phyloP scores from a whole-genome alignment of 1,139 yeast genomes.

The Scheffersomyces segobiensis region DNA sequence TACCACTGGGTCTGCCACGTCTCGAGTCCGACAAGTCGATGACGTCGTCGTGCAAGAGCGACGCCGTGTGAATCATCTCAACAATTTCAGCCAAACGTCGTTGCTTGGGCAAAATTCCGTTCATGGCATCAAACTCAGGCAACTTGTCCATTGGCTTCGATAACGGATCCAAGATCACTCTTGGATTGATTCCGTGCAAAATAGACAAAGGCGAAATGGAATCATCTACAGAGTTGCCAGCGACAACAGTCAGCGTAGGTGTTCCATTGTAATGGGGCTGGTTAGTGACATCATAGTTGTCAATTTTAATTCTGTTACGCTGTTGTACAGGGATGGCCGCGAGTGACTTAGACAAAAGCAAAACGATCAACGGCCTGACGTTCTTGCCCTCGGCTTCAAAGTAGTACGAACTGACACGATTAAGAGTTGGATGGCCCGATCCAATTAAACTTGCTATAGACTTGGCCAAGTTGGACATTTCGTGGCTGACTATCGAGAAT shows the following conservation, averaged over 20 bases:
- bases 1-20: conserved; percentile 89
- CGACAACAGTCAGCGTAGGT: conserved; percentile 46
- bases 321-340: conserved; percentile 71
- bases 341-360: conserved; percentile 79
- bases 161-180: conserved; percentile 75
- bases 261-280: conserved; percentile 61
- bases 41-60: conserved; percentile 95
- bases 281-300: conserved; percentile 61
- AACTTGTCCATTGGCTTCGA: conserved; percentile 77
- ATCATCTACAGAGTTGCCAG: conserved; percentile 56
- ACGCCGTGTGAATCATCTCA: conserved; percentile 97
- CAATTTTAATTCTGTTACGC: conserved; percentile 64
- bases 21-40: conserved; percentile 91
- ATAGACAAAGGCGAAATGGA: conserved; percentile 79
- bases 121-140: conserved; percentile 58
- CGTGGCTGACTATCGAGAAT: conserved; percentile 87
- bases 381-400: conserved; percentile 96
- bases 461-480: conserved; percentile 86
- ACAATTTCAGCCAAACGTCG: conserved; percentile 94
- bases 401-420: conserved; percentile 87
- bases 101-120: conserved; percentile 89
- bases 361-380: conserved; percentile 86
- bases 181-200: conserved; percentile 86
- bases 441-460: conserved; percentile 87
- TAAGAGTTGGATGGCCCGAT: conserved; percentile 89